phyloP scores from a whole-genome alignment of 208 protist species.

The Leishmania arabica region DNA sequence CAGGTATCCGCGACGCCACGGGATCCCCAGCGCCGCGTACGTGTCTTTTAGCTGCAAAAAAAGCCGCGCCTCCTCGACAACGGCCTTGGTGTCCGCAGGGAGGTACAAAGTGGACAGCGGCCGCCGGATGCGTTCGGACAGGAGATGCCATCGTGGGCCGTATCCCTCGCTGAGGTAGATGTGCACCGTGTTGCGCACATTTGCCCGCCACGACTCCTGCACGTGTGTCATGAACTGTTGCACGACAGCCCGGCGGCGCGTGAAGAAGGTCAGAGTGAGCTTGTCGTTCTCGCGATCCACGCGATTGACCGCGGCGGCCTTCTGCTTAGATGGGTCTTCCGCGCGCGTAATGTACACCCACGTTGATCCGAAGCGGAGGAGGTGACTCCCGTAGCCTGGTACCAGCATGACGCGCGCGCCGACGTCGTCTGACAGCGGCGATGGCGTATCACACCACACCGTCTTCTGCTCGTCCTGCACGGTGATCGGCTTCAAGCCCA shows the following conservation, averaged over 20 bases:
- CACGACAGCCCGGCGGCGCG: constrained; percentile 56
- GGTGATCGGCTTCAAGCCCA: constrained; percentile 72
- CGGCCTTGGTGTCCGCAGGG: constrained; percentile 38
- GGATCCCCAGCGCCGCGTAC: constrained; percentile 92
- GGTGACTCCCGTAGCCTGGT: constrained; percentile 84
- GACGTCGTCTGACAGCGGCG: constrained; percentile 10
- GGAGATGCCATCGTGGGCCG: constrained; percentile 63
- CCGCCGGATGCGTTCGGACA: constrained; percentile 65
- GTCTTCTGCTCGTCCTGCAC: constrained; percentile 55
- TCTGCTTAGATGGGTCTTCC: constrained; percentile 75
- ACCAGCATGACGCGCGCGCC: constrained; percentile 49
- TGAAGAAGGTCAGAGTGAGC: constrained; percentile 72
- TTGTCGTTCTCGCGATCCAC: constrained; percentile 82
- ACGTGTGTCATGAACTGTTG: constrained; percentile 63
- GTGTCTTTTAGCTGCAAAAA: constrained; percentile 83
- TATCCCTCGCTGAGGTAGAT: constrained; percentile 69
- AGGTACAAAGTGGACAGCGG: constrained; percentile 79
- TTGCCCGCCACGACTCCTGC: constrained; percentile 46
- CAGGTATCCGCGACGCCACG: constrained; percentile 95
- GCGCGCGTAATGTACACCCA: constrained; percentile 73
- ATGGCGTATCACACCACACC: constrained; percentile 9
- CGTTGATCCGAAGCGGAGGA: constrained; percentile 56
- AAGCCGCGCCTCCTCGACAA: constrained; percentile 77
- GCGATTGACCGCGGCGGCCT: constrained; percentile 26
- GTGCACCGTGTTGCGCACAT: constrained; percentile 59